These are phyloP conservation scores for Diplodia mutila DNA, from an alignment of 2,329 filamentous ascomycete species.

Conservation along the genomic window DNA sequence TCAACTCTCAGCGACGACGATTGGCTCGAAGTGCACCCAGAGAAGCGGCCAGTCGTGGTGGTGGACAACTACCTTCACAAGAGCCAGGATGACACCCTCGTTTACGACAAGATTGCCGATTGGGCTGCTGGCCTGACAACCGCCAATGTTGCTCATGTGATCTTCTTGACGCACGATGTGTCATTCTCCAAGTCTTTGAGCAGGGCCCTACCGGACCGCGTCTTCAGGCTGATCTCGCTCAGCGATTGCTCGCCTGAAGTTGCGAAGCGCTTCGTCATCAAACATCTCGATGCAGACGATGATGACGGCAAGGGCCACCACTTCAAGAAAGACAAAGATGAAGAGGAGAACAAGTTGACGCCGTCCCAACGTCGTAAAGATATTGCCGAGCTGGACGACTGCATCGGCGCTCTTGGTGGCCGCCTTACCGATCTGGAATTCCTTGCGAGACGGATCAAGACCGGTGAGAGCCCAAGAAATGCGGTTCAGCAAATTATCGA, in stretches of 20 bases:
- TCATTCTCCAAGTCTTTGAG: conserved; percentile 86
- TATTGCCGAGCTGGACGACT: conserved; percentile 74
- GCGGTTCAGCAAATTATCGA: conserved; percentile 88
- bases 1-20: conserved; percentile 76
- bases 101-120: conserved; percentile 67
- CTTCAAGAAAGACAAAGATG: conserved; percentile 39
- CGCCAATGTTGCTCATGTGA: conserved; percentile 87
- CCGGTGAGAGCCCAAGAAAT: conserved; percentile 78
- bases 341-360: conserved; percentile 45
- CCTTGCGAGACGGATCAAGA: conserved; percentile 84
- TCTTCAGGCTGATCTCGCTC: conserved; percentile 83
- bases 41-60: conserved; percentile 79
- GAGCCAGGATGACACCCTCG: conserved; percentile 53
- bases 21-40: conserved; percentile 86
- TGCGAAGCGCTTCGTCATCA: conserved; percentile 87
- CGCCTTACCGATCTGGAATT: conserved; percentile 96
- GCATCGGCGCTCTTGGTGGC: conserved; percentile 81
- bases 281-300: conserved; percentile 66
- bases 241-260: conserved; percentile 83
- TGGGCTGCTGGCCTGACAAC: conserved; percentile 86
- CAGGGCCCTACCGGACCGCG: conserved; percentile 85
- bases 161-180: conserved; percentile 89
- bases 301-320: conserved; percentile 42
- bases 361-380: conserved; percentile 57
- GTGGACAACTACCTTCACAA: conserved; percentile 92